A percentile compares a stretch with the other conserved stretches of the same genome.
These are phyloP conservation scores for Claviceps sp. DNA, from an alignment of 2,329 filamentous ascomycete species.

Conservation along the genomic window DNA sequence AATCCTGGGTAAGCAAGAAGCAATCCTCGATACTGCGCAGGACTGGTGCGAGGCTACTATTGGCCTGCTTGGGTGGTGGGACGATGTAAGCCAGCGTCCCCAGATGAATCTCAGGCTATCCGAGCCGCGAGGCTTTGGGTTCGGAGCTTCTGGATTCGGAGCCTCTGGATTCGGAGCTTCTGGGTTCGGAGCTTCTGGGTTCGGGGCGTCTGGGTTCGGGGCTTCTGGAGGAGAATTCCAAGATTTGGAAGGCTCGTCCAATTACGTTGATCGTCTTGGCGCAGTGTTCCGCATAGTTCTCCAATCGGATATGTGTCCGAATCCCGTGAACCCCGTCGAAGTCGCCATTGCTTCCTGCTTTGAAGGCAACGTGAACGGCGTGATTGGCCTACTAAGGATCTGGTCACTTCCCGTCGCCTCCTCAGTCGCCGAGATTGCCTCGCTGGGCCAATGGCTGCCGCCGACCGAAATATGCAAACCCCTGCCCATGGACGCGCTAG, in stretches of 20 bases:
- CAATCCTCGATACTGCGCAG: conserved; percentile 64
- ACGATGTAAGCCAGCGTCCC: conserved; percentile 48
- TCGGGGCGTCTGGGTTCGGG: conserved; percentile 18
- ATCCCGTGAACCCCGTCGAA: conserved; percentile 62
- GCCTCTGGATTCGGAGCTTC: conserved; percentile 18
- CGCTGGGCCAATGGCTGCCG: conserved; percentile 72
- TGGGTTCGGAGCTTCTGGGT: conserved; percentile 26
- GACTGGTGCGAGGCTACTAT: conserved; percentile 89
- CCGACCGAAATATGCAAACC: conserved; percentile 24
- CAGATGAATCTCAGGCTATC: conserved; percentile 27
- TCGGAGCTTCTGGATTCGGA: conserved; percentile 9
- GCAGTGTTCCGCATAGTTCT: conserved; percentile 57
- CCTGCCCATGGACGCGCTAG: conserved; percentile 51
- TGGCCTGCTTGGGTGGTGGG: conserved; percentile 82
- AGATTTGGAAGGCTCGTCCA: conserved; percentile 41
- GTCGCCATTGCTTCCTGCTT: conserved; percentile 71
- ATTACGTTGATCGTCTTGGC: conserved; percentile 62
- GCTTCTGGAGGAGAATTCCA: conserved; percentile 11
- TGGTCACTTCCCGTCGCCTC: conserved; percentile 74
- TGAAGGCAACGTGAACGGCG: conserved; percentile 67
- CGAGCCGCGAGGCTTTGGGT: conserved; percentile 23
- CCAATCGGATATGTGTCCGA: conserved; percentile 60
- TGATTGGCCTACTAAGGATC: conserved; percentile 57
- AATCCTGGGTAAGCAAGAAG: conserved; percentile 58
- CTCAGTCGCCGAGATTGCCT: conserved; percentile 70